Conservation (phyloP, 371 early-diverging fungal genomes). For the Zancudomyces culisetae region DNA sequence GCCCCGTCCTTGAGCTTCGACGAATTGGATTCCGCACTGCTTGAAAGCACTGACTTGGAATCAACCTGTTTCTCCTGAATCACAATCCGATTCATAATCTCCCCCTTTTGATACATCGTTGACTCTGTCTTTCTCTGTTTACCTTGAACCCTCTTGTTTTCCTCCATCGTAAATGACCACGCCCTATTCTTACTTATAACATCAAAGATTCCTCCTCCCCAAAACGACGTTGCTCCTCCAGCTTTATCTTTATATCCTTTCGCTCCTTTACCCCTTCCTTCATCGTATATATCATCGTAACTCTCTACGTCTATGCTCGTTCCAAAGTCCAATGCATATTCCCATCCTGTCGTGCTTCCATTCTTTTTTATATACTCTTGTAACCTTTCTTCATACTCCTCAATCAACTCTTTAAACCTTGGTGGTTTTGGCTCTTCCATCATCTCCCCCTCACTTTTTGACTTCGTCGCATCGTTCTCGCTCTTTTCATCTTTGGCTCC, state of each 20-base stretch:
- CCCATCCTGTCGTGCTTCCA: not conserved
- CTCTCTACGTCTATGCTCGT: not conserved
- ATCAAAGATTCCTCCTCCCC: conserved; percentile 1
- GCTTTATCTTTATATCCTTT: not conserved
- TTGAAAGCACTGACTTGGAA: not conserved
- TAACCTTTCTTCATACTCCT: not conserved
- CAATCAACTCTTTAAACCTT: not conserved
- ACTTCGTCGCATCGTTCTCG: not conserved
- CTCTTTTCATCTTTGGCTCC: not conserved
- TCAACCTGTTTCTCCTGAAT: not conserved
- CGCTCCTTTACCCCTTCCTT: not conserved
- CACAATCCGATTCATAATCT: not conserved
- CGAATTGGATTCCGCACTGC: not conserved
- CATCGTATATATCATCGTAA: not conserved
- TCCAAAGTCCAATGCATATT: not conserved
- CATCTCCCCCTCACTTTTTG: not conserved
- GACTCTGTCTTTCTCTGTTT: not conserved
- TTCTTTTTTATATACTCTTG: not conserved
- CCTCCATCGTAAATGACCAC: not conserved
- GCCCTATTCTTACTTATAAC: conserved; percentile 1
- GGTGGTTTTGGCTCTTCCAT: not conserved
- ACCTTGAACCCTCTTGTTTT: not conserved
- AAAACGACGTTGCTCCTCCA: not conserved
- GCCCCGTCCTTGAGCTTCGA: not conserved
- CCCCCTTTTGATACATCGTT: not conserved